phyloP scores from a whole-genome alignment of 345 rosid genomes.

The Conringia planisiliqua region DNA sequence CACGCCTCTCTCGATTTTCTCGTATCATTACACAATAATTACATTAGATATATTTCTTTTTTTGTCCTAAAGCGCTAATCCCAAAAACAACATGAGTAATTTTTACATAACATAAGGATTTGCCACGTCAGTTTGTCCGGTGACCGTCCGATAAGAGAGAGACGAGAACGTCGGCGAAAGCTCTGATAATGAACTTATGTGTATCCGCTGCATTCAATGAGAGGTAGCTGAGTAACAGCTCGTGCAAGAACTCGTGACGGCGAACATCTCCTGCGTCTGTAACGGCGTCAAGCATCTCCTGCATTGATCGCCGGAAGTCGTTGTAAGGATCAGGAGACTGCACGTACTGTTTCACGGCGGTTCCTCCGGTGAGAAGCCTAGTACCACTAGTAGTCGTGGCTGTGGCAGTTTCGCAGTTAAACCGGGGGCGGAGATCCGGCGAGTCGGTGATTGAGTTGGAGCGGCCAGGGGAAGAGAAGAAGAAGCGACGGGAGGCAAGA shows the following conservation, averaged over 20 bases:
- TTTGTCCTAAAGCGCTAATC: constrained; percentile 12
- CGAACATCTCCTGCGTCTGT: constrained; percentile 36
- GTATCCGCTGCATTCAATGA: constrained; percentile 57
- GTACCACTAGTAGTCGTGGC: background rate
- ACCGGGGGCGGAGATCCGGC: constrained; percentile 13
- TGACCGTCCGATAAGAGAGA: constrained; percentile 37
- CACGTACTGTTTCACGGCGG: constrained; percentile 54
- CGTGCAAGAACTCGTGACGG: constrained; percentile 71
- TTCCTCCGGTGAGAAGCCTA: constrained; percentile 44
- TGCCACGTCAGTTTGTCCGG: constrained; percentile 27
- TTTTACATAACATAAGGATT: background rate
- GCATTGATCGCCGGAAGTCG: constrained; percentile 79
- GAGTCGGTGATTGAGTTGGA: constrained; percentile 89
- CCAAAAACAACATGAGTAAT: background rate
- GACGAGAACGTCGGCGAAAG: constrained; percentile 65
- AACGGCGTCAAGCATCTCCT: constrained; percentile 86
- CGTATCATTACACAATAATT: constrained; percentile 31
- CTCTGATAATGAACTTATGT: constrained; percentile 66
- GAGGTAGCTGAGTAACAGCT: constrained; percentile 74
- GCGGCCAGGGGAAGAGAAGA: constrained; percentile 83
- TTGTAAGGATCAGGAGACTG: constrained; percentile 71
- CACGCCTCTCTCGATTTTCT: constrained; percentile 34
- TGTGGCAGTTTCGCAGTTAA: background rate
- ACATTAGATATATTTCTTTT: background rate
- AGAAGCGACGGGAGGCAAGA: constrained; percentile 82